Conservation (phyloP, 371 early-diverging fungal species). For the Batkoa obscura region DNA sequence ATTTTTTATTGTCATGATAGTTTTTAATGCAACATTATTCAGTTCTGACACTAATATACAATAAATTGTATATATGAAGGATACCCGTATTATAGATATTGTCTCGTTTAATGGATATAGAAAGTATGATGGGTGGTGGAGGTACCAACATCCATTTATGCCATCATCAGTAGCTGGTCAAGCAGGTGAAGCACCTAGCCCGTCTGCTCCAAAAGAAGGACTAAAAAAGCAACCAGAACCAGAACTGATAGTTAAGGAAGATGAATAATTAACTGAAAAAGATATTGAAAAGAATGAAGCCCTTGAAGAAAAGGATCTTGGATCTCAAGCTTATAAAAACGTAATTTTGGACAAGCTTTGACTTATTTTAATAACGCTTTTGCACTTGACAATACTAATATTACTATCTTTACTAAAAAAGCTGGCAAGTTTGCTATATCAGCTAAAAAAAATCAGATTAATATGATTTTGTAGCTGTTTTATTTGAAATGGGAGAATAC, state of each 20-base stretch:
- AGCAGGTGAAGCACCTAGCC: slow-evolving; percentile 4
- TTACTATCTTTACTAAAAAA: slow-evolving; percentile 88
- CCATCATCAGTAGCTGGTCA: slow-evolving; percentile 7
- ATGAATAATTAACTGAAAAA: slow-evolving; percentile 21
- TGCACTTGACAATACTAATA: slow-evolving; percentile 67
- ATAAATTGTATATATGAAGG: slow-evolving; percentile 28
- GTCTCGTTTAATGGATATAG: slow-evolving; percentile 52
- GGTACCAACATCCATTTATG: slow-evolving; percentile 8
- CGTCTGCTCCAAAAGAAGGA: slow-evolving; percentile 9
- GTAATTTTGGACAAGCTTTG: slow-evolving; percentile 75
- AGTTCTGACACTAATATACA: no score
- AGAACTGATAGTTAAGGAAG: slow-evolving; percentile 13
- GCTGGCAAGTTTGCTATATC: slow-evolving; percentile 23
- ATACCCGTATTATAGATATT: slow-evolving; percentile 54
- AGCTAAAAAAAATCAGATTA: not conserved
- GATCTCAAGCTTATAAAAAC: slow-evolving; percentile 86
- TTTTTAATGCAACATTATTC: no score
- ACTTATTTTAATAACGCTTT: slow-evolving; percentile 81
- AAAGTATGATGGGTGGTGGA: slow-evolving; percentile 17
- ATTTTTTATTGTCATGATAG: no score
- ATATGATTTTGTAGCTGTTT: slow-evolving; percentile 54
- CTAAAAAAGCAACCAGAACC: slow-evolving; percentile 10
- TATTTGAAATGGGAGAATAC: slow-evolving; percentile 81
- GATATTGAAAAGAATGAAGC: slow-evolving; percentile 47
- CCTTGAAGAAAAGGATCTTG: slow-evolving; percentile 67